phyloP scores from a whole-genome alignment of 768 basidiomycete species.

The Tubosaeta sp. region DNA sequence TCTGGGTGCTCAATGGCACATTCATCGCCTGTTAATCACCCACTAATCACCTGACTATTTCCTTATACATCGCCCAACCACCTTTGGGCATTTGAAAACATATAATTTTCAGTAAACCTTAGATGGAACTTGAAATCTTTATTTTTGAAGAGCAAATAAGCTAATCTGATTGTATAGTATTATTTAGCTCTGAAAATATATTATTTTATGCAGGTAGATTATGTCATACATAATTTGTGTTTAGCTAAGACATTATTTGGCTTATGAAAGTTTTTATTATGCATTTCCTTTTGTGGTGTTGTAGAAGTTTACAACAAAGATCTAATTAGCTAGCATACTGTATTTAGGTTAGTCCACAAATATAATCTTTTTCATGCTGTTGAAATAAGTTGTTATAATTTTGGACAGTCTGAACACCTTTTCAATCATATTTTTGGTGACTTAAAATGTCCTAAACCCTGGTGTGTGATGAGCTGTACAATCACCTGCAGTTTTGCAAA shows the following conservation, averaged over 20 bases:
- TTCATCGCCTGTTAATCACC: not conserved
- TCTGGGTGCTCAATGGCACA: not conserved
- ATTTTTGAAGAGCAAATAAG: not conserved
- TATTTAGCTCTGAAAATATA: no score
- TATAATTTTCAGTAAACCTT: not conserved
- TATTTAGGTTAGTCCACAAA: not conserved
- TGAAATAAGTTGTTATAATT: not conserved
- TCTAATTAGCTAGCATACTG: not conserved
- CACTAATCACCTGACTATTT: not conserved
- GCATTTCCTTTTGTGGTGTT: not conserved
- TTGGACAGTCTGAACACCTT: not conserved
- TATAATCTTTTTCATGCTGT: not conserved
- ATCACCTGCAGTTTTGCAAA: no score
- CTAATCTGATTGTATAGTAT: not conserved
- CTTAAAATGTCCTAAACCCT: not conserved
- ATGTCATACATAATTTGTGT: not conserved
- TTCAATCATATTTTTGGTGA: not conserved
- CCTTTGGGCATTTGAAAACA: not conserved
- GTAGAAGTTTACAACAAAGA: not conserved
- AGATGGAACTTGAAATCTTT: not conserved
- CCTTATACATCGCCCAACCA: not conserved
- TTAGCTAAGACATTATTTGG: not conserved
- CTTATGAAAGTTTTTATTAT: not conserved
- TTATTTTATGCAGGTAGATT: no score
- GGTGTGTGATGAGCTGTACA: no score